phyloP scores from a whole-genome alignment of 306 rosid genomes.

The Datisca glomerata region DNA sequence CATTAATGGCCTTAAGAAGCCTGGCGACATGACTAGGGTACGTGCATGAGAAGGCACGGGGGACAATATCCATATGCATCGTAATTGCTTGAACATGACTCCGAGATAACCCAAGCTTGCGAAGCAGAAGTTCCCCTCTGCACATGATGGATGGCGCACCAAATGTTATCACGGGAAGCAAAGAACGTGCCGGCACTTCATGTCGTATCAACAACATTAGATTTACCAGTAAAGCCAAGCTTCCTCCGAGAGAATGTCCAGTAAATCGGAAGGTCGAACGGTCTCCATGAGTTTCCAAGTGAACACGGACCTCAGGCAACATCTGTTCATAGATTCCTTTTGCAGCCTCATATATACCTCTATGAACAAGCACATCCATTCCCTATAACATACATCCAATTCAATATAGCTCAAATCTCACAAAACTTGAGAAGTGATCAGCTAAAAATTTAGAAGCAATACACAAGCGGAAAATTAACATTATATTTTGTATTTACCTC shows the following conservation, averaged over 20 bases:
- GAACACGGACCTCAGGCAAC: constrained; percentile 71
- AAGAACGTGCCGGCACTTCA: constrained; percentile 59
- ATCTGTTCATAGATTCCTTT: constrained; percentile 89
- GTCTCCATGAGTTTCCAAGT: constrained; percentile 52
- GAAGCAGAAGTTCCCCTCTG: constrained; percentile 72
- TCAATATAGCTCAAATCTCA: no score
- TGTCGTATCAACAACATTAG: constrained; percentile 77
- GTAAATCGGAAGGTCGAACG: constrained; percentile 71
- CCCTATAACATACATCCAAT: no score
- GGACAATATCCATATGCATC: constrained; percentile 94
- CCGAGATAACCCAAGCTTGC: constrained; percentile 57
- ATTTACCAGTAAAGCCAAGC: constrained; percentile 75
- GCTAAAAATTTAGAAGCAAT: no score
- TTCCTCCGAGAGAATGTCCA: constrained; percentile 97
- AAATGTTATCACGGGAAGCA: constrained; percentile 87
- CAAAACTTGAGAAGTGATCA: no score
- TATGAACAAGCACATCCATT: constrained; percentile 68
- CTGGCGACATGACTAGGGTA: constrained; percentile 77
- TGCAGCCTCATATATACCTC: constrained; percentile 98
- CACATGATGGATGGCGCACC: constrained; percentile 94
- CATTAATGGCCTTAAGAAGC: constrained; percentile 73
- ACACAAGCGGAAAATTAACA: no score
- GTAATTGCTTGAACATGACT: constrained; percentile 67
- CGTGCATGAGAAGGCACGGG: constrained; percentile 91
- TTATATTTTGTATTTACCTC: constrained; percentile 76